Evolutionary conservation across 495 filamentous ascomycete genomes (phyloP), one percentile per base, ranked within the genome.

Genomic region (Barbatosphaeria neglecta): DNA sequence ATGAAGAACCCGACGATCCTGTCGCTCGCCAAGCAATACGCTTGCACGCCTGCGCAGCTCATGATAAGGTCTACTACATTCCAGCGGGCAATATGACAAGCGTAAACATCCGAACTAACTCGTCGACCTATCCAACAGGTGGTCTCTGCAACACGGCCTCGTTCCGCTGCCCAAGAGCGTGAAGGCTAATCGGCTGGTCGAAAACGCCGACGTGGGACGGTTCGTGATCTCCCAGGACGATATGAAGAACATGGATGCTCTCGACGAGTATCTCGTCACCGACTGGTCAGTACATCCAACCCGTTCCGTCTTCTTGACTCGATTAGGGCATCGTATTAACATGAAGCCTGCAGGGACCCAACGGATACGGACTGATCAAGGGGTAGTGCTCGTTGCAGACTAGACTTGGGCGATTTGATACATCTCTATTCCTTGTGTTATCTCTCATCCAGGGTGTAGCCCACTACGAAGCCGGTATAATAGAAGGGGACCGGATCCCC

Each of bases 141-240:
- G 81, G 82, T 79, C 77, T 50, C 55, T 83, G 49, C 85, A 88
- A 64, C 79, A 88, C 54, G 79, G 72, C 18, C 84, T 80, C 66
- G 79, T 88, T 10, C 75, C 82, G 33, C 64, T 90, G 50, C 85
- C 85, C 17, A 90, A 90, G 73, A 84, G 81, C 39, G 71, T 75
- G 31, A 78, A 69, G 48, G 66, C 70, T 17, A 75, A 78, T 17
- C 68, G 83, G 19, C 79, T 89, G 28, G 58, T 71, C 11, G 68
- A 75, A 37, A 88, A 87, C 60, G 80, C 73, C 4, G 64, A 81
- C 45, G 69, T 84, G n/a, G 83, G 74, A 19, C 70, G 73, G 23
- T 86, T 88, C 54, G 67, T 75, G 35, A 75, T 89, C 53, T 70
- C 65, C 6, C 64, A 65, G 35, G 73, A 70, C 41, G 84, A 88